Percentiles rank a stretch among this genome's conserved stretches.
phyloP scores from a whole-genome alignment of 371 early-diverging fungal species.

The Actinomucor elegans region DNA sequence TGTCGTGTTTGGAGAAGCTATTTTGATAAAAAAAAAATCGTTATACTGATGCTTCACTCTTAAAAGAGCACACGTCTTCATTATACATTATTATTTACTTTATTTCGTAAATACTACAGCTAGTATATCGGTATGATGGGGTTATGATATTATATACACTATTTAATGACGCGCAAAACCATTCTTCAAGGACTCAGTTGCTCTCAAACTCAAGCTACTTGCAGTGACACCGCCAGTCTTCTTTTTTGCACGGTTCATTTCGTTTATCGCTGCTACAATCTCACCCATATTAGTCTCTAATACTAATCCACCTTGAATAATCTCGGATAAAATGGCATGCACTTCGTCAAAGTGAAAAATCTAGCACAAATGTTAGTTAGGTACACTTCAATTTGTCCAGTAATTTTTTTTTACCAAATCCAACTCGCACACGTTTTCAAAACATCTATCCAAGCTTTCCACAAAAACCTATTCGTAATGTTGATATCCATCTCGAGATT shows the following conservation, averaged over 20 bases:
- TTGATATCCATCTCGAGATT: no score
- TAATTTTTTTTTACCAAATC: slow-evolving; percentile 68
- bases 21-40: no score
- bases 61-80: no score
- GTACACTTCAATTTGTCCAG: neutral
- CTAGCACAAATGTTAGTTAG: slow-evolving; percentile 32
- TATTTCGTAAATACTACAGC: no score
- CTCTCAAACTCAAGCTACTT: slow-evolving; percentile 37
- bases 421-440: slow-evolving; percentile 96
- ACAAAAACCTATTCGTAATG: slow-evolving; percentile 96
- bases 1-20: no score
- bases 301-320: slow-evolving; percentile 79
- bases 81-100: no score
- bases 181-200: slow-evolving; percentile 42
- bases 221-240: slow-evolving; percentile 29
- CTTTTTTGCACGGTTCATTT: slow-evolving; percentile 19
- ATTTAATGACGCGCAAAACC: no score
- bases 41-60: no score
- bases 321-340: slow-evolving; percentile 76
- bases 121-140: no score
- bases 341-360: slow-evolving; percentile 74
- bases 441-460: slow-evolving; percentile 88
- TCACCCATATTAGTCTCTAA: slow-evolving; percentile 68
- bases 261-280: slow-evolving; percentile 63
- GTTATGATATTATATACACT: no score